A percentile compares a stretch with the other conserved stretches of the same genome.
Conservation (phyloP, 2,329 filamentous ascomycete species). For the Stemphylium lycopersici region DNA sequence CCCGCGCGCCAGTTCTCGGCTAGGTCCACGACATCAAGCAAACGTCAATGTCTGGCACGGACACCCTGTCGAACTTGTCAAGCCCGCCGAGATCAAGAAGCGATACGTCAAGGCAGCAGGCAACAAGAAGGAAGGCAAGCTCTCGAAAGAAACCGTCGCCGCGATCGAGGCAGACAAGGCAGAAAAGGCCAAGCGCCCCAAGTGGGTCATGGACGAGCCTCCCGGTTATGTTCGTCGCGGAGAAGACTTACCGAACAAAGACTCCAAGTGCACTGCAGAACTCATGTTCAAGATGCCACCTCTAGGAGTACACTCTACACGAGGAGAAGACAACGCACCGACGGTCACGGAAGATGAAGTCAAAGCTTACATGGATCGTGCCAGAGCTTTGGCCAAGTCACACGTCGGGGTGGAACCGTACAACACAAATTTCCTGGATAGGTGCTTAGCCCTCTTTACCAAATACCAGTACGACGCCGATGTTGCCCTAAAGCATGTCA, state of each 20-base stretch:
- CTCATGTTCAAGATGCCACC: slow-evolving; percentile 78
- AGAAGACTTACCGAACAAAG: slow-evolving; percentile 74
- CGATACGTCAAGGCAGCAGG: slow-evolving; percentile 66
- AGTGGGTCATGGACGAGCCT: slow-evolving; percentile 93
- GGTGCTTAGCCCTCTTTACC: slow-evolving; percentile 76
- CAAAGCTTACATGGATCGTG: slow-evolving; percentile 76
- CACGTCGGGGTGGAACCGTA: slow-evolving; percentile 73
- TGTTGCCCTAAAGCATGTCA: slow-evolving; percentile 72
- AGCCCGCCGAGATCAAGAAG: slow-evolving; percentile 84
- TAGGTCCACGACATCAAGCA: slow-evolving; percentile 91
- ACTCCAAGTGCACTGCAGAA: slow-evolving; percentile 75
- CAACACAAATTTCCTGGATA: slow-evolving; percentile 87
- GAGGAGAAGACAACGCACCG: slow-evolving; percentile 53
- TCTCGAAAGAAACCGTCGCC: slow-evolving; percentile 79
- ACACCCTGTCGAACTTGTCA: slow-evolving; percentile 85
- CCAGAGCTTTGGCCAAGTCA: slow-evolving; percentile 65
- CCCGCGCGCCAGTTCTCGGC: slow-evolving; percentile 87
- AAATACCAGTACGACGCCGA: slow-evolving; percentile 73
- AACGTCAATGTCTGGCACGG: slow-evolving; percentile 85
- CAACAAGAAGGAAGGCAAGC: slow-evolving; percentile 76
- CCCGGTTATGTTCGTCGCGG: slow-evolving; percentile 83
- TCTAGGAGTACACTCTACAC: slow-evolving; percentile 54
- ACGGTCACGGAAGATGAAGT: slow-evolving; percentile 64
- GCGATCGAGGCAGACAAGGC: slow-evolving; percentile 82
- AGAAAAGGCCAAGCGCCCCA: slow-evolving; percentile 80